phyloP scores from a whole-genome alignment of 352 stramenopile genomes.

The Phytophthora sansomeana region DNA sequence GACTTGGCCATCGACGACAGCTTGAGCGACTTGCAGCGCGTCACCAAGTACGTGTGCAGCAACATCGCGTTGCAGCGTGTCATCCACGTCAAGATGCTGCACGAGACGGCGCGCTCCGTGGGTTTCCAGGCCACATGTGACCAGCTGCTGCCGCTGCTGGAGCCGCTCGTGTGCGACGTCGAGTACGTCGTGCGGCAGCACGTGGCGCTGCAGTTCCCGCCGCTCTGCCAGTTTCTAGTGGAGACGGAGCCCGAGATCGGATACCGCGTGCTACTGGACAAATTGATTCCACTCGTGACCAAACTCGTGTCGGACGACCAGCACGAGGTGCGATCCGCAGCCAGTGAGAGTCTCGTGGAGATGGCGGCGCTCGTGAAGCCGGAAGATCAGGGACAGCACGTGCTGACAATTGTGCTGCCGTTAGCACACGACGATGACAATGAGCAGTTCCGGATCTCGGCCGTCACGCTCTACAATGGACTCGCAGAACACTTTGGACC shows the following conservation, averaged over 20 bases:
- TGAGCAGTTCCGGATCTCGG: slow-evolving; percentile 94
- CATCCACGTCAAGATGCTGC: slow-evolving; percentile 97
- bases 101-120: slow-evolving; percentile 84
- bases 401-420: slow-evolving; percentile 94
- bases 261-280: slow-evolving; percentile 81
- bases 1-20: slow-evolving; percentile 99
- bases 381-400: slow-evolving; percentile 91
- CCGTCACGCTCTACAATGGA: slow-evolving; percentile 92
- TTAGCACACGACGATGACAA: slow-evolving; percentile 93
- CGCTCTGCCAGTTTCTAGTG: slow-evolving; percentile 78
- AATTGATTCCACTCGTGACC: slow-evolving; percentile 78
- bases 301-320: slow-evolving; percentile 88
- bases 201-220: slow-evolving; percentile 91
- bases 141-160: slow-evolving; percentile 91
- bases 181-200: slow-evolving; percentile 97
- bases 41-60: slow-evolving; percentile 96
- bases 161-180: slow-evolving; percentile 86
- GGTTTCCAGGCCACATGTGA: slow-evolving; percentile 87
- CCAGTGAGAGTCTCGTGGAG: slow-evolving; percentile 89
- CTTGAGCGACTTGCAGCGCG: slow-evolving; percentile 93
- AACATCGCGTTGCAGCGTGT: slow-evolving; percentile 97
- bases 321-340: slow-evolving; percentile 88
- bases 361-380: slow-evolving; percentile 84
- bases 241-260: slow-evolving; percentile 50
- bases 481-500: slow-evolving; percentile 87